Evolutionary conservation across 805 yeast genomes (phyloP).

Genomic region (Yamadazyma tumulicola): DNA sequence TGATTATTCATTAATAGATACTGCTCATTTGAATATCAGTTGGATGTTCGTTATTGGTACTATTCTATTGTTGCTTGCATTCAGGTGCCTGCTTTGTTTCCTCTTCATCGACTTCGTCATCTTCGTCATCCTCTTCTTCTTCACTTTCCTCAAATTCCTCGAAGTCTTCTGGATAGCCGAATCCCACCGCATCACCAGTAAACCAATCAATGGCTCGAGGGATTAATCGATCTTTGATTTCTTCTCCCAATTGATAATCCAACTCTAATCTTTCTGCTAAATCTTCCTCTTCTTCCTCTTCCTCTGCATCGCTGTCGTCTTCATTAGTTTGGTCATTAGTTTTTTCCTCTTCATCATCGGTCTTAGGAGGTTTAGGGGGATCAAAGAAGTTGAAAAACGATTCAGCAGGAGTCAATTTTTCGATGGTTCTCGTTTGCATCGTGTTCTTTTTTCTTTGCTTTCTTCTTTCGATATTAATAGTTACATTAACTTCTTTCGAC

Average conservation of each 20-base stretch:
- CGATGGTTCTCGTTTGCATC: constrained; percentile 93
- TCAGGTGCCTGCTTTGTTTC: constrained; percentile 64
- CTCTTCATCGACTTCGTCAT: constrained; percentile 42
- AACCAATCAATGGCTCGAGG: constrained; percentile 99
- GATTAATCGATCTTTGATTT: constrained; percentile 89
- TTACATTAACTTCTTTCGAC: constrained; percentile 75
- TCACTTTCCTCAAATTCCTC: constrained; percentile 61
- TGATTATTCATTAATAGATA: too few relatives aligned
- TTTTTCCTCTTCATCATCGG: constrained; percentile 44
- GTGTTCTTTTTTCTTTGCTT: constrained; percentile 97
- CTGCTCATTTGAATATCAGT: too few relatives aligned
- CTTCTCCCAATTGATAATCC: constrained; percentile 95
- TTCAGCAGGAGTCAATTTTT: constrained; percentile 89
- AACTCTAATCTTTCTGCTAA: constrained; percentile 81
- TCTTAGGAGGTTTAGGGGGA: constrained; percentile 77
- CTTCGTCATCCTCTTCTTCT: constrained; percentile 59
- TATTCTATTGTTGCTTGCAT: constrained; percentile 61
- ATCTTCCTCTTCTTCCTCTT: constrained; percentile 61
- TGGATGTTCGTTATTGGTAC: too few relatives aligned
- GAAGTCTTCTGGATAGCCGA: constrained; percentile 52
- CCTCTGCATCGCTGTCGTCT: constrained; percentile 49
- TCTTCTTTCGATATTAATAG: constrained; percentile 85
- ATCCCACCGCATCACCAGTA: constrained; percentile 93
- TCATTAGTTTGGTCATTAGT: constrained; percentile 37
- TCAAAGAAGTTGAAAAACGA: constrained; percentile 94